Conservation (phyloP, 768 basidiomycete species). For the Amanita muscaria region DNA sequence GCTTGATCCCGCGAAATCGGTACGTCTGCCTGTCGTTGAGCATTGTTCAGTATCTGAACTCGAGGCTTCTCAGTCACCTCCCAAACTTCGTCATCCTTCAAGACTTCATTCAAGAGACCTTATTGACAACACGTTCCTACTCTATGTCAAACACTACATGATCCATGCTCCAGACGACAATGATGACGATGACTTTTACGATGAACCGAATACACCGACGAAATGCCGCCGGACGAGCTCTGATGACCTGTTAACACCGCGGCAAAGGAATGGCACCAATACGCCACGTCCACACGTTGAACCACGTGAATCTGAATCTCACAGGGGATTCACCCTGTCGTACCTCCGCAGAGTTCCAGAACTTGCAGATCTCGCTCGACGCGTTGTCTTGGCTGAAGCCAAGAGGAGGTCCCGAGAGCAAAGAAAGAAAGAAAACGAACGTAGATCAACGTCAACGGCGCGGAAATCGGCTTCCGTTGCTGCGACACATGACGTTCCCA, state of each 20-base stretch:
- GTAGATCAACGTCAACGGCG: constrained; percentile 11
- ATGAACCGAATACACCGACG: constrained; percentile 14
- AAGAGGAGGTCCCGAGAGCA: constrained; percentile 45
- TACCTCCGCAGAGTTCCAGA: constrained; percentile 74
- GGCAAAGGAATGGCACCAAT: constrained; percentile 9
- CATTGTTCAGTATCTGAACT: not conserved
- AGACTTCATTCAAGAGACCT: constrained; percentile 59
- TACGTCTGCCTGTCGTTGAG: constrained; percentile 3
- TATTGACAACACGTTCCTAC: constrained; percentile 60
- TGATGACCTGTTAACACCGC: not conserved
- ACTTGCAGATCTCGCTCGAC: constrained; percentile 50
- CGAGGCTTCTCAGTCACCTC: constrained; percentile 14
- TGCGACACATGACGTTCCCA: constrained; percentile 7
- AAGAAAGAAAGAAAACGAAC: constrained; percentile 31
- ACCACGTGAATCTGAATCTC: too few relatives aligned
- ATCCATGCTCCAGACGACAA: constrained; percentile 35
- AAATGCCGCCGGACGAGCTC: constrained; percentile 14
- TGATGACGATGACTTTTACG: constrained; percentile 12
- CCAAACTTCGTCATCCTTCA: constrained; percentile 65
- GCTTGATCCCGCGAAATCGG: constrained; percentile 10
- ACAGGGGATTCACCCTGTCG: constrained; percentile 58
- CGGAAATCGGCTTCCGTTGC: constrained; percentile 3
- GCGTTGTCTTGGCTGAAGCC: constrained; percentile 55
- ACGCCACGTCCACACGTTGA: too few relatives aligned
- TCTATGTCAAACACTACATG: constrained; percentile 78